phyloP scores from a whole-genome alignment of 768 basidiomycete genomes.

The Dioszegia crocea region DNA sequence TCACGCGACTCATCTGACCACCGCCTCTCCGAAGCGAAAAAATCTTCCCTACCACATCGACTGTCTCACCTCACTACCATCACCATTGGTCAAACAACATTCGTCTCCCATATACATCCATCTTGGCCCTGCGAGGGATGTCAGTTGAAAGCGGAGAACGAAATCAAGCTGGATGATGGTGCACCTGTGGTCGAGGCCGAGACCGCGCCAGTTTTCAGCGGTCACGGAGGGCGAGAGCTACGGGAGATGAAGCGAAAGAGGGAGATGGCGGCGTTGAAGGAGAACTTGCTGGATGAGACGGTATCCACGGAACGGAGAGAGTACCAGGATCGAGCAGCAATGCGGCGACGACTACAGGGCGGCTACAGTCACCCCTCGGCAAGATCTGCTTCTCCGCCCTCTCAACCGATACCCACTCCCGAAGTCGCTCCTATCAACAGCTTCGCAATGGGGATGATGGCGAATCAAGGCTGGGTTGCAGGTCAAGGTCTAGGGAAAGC shows the following conservation, averaged over 20 bases:
- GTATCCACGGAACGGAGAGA: background rate
- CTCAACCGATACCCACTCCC: background rate
- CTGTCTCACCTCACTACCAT: slow-evolving; percentile 28
- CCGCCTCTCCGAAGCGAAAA: slow-evolving; percentile 36
- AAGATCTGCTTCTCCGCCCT: background rate
- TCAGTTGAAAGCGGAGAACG: slow-evolving; percentile 20
- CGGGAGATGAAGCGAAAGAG: slow-evolving; percentile 29
- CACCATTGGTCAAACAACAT: slow-evolving; percentile 35
- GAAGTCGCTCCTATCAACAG: slow-evolving; percentile 1
- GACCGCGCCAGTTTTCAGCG: slow-evolving; percentile 7
- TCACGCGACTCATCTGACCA: background rate
- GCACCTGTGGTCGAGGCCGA: slow-evolving; percentile 5
- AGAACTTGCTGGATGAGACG: slow-evolving; percentile 15
- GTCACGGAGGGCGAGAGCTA: slow-evolving; percentile 23
- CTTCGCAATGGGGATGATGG: slow-evolving; percentile 20
- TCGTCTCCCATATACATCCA: slow-evolving; percentile 39
- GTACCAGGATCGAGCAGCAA: slow-evolving; percentile 42
- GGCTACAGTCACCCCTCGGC: slow-evolving; percentile 15
- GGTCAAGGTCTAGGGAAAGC: slow-evolving; percentile 34
- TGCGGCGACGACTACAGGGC: slow-evolving; percentile 25
- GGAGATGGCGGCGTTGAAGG: slow-evolving; percentile 31
- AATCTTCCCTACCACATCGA: slow-evolving; percentile 27
- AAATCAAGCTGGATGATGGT: slow-evolving; percentile 35
- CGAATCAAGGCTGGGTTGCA: slow-evolving; percentile 35
- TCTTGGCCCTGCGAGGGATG: slow-evolving; percentile 45